Percentiles rank a stretch among this genome's conserved stretches.
Evolutionary conservation across 2,329 filamentous ascomycete genomes (phyloP).

Genomic region (Colletotrichum sansevieriae): DNA sequence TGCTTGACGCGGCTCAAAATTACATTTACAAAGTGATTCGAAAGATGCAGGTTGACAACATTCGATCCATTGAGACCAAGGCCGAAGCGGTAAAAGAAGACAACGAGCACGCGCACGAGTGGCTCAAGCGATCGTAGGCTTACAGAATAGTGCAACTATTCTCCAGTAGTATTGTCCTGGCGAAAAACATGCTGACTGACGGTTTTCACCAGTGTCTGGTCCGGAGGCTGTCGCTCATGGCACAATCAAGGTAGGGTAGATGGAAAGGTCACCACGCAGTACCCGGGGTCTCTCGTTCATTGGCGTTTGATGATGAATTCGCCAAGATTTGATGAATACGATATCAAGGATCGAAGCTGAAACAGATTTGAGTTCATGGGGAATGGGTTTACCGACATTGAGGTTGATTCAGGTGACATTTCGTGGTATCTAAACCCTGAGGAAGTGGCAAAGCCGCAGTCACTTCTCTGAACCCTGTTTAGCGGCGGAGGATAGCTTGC

Average conservation of each 20-base stretch:
- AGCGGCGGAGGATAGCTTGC: background rate
- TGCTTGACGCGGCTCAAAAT: too few species aligned
- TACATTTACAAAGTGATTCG: too few species aligned
- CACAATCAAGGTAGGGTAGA: conserved; percentile 10
- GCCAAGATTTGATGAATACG: conserved; percentile 18
- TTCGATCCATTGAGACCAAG: too few species aligned
- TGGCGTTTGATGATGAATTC: conserved; percentile 19
- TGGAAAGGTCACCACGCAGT: conserved; percentile 17
- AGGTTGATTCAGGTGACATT: background rate
- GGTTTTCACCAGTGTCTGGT: too few species aligned
- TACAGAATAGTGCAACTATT: too few species aligned
- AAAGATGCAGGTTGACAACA: too few species aligned
- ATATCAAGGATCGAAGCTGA: conserved; percentile 7
- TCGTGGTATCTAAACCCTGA: conserved; percentile 23
- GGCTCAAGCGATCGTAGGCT: too few species aligned
- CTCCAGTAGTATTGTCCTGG: too few species aligned
- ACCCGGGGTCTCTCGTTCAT: conserved; percentile 20
- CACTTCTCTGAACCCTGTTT: conserved; percentile 9
- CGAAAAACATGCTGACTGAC: too few species aligned
- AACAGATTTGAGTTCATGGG: conserved; percentile 25
- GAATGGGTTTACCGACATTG: conserved; percentile 15
- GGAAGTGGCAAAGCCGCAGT: conserved; percentile 19
- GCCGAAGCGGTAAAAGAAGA: too few species aligned
- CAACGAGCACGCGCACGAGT: too few species aligned
- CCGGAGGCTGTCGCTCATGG: too few species aligned